These are phyloP conservation scores for Wickerhamiella parazyma DNA, from an alignment of 805 yeast species.

Conservation along the genomic window DNA sequence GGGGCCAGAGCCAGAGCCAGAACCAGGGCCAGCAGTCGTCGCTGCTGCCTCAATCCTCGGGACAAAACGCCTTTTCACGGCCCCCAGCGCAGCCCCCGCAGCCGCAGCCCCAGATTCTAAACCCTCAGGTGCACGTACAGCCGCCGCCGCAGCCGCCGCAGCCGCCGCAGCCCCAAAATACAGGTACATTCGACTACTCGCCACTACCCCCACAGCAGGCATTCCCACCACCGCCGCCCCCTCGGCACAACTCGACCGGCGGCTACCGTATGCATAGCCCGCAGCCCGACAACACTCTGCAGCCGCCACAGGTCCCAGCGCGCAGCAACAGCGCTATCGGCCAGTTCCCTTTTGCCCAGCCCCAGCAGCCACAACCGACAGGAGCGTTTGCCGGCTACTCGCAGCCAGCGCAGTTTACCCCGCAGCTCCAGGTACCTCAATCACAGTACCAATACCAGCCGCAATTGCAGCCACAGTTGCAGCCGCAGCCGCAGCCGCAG, in stretches of 20 bases:
- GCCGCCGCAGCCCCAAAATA: too few relatives aligned
- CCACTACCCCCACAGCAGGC: neutral
- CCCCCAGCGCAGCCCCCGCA: conserved; percentile 1
- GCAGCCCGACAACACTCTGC: neutral
- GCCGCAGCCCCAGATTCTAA: too few relatives aligned
- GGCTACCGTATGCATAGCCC: conserved; percentile 9
- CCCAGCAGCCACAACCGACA: neutral
- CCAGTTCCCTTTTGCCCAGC: neutral
- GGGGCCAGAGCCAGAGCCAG: neutral
- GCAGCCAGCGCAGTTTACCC: neutral
- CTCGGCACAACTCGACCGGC: neutral
- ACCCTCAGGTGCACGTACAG: too few relatives aligned
- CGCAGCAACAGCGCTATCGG: neutral
- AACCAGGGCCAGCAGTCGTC: too few relatives aligned
- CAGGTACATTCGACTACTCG: too few relatives aligned
- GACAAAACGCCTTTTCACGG: neutral
- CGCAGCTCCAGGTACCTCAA: neutral
- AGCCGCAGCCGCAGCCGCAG: neutral
- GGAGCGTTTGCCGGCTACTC: too few relatives aligned
- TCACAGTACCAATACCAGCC: conserved; percentile 7
- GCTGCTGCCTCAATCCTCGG: too few relatives aligned
- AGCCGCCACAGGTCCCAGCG: neutral
- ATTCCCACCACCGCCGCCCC: neutral
- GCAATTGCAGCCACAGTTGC: conserved; percentile 11
- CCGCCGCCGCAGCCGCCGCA: too few relatives aligned